Percentiles rank a stretch among this genome's conserved stretches.
Evolutionary conservation across 169 alveolate genomes (phyloP).

Genomic region (Plasmodium cynomolgi): DNA sequence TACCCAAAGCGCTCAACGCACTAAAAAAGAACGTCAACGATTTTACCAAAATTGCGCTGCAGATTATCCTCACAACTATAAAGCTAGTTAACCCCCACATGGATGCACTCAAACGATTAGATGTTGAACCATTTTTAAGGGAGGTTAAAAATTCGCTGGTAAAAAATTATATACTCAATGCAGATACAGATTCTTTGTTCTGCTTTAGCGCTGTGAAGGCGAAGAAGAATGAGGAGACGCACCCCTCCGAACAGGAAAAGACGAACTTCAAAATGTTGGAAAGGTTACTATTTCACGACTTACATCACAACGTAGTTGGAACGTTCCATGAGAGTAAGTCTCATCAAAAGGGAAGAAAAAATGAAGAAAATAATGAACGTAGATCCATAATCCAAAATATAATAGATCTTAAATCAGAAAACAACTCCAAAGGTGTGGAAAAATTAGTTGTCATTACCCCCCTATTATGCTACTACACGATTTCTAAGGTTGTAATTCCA

Average conservation of each 20-base stretch:
- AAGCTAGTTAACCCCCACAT: constrained; percentile 57
- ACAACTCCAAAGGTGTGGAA: constrained; percentile 45
- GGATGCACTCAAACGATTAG: constrained; percentile 6
- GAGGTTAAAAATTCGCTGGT: constrained; percentile 4
- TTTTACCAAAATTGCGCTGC: constrained; percentile 54
- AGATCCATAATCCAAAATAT: constrained; percentile 26
- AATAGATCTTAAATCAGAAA: constrained; percentile 71
- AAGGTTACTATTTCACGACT: constrained; percentile 45
- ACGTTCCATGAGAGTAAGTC: background rate
- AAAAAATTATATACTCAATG: constrained; percentile 22
- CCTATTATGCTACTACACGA: constrained; percentile 24
- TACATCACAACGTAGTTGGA: constrained; percentile 9
- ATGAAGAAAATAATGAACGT: background rate
- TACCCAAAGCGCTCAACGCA: constrained; percentile 72
- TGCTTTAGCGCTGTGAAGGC: background rate
- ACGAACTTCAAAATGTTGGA: constrained; percentile 25
- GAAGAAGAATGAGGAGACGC: background rate
- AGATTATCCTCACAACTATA: constrained; percentile 33
- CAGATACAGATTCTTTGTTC: background rate
- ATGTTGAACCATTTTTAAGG: constrained; percentile 36
- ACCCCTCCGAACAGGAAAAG: background rate
- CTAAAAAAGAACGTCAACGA: constrained; percentile 44
- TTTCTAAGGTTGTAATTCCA: constrained; percentile 44
- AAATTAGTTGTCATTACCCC: constrained; percentile 29
- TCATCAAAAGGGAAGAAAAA: background rate